Conservation (phyloP, 768 basidiomycete species). For the Naganishia randhawae region DNA sequence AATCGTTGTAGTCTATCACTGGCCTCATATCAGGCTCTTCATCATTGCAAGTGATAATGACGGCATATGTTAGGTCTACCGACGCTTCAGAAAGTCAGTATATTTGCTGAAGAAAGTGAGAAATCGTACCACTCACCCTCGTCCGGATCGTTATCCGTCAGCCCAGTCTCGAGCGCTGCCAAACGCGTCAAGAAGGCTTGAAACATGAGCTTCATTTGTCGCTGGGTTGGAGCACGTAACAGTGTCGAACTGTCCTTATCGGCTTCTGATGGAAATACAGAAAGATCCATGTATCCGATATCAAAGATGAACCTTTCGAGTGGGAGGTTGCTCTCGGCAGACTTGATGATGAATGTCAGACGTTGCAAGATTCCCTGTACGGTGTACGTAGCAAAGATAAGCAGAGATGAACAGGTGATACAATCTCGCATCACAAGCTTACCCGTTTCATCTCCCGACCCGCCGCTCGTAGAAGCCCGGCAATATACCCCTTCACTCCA, state of each 20-base stretch:
- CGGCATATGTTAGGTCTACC: slow-evolving; percentile 72
- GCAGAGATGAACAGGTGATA: neutral
- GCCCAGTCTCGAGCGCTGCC: slow-evolving; percentile 41
- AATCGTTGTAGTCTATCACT: slow-evolving; percentile 30
- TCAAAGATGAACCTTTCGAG: slow-evolving; percentile 90
- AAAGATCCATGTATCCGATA: slow-evolving; percentile 64
- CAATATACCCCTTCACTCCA: slow-evolving; percentile 78
- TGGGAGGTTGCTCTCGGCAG: slow-evolving; percentile 66
- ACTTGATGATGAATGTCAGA: slow-evolving; percentile 76
- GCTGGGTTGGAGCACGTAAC: slow-evolving; percentile 35
- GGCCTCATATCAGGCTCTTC: slow-evolving; percentile 54
- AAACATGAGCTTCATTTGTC: slow-evolving; percentile 42
- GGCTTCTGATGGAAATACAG: slow-evolving; percentile 30
- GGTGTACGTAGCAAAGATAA: neutral
- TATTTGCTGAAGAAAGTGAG: too few species aligned
- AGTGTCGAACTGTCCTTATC: slow-evolving; percentile 20
- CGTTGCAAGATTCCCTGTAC: slow-evolving; percentile 68
- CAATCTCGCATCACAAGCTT: slow-evolving; percentile 20
- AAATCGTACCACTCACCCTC: slow-evolving; percentile 55
- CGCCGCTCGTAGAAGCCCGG: slow-evolving; percentile 78
- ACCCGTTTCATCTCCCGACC: slow-evolving; percentile 71
- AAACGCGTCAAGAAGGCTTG: slow-evolving; percentile 45
- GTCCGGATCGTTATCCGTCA: slow-evolving; percentile 58
- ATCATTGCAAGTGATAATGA: slow-evolving; percentile 75
- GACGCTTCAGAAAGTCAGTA: neutral